Evolutionary conservation across 768 basidiomycete genomes (phyloP), one percentile per base, ranked within the genome.

Genomic region (Agrocybe pediades): DNA sequence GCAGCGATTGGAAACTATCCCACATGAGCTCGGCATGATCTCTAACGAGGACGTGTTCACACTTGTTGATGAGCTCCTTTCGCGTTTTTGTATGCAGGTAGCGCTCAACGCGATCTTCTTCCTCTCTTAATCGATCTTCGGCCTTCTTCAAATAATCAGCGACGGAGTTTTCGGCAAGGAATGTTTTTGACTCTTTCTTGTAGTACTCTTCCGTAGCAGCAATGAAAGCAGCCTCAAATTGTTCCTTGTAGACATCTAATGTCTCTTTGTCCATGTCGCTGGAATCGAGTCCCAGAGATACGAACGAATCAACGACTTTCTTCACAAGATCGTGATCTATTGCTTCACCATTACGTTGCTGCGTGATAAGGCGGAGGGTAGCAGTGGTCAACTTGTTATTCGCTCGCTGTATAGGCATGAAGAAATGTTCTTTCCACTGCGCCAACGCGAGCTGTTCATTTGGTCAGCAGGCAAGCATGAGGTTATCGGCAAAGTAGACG

Each of bases 121-220:
- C 97, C 70, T 99, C 97, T 48, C 86, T 82, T 50, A 99, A 76
- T 42, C 97, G 86, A 64, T 92, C 90, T 62, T 98, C 95, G 1
- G 95, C 97, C 72, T 94, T 96, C 77, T 89, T 96, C 67, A 99
- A 81, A 71, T 98, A 99, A 68, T 98, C 97, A 20, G 93, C 90
- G 26, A 98, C 92, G 46, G 85, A 89, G 72, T 95, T 95, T 66
- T 90, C 86, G 6, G 88, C 88, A 40, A 98, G 83, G 81, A 95
- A 99, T 2, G 88, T 82, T 58, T 94, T 89, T 0, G 94, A 96
- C 72, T 99, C 97, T 58, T 86, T 81, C 66, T 87, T 89, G 81
- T 98, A 99, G 75, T 94, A 98, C 48, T 84, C 82, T 71, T 95
- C 92, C 2, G 97, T 98, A 4, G 90, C 87, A 2, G 76, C 76